Base-by-base conservation (phyloP, 2,329 filamentous ascomycete genomes). In the Neonectria ditissima region DNA sequence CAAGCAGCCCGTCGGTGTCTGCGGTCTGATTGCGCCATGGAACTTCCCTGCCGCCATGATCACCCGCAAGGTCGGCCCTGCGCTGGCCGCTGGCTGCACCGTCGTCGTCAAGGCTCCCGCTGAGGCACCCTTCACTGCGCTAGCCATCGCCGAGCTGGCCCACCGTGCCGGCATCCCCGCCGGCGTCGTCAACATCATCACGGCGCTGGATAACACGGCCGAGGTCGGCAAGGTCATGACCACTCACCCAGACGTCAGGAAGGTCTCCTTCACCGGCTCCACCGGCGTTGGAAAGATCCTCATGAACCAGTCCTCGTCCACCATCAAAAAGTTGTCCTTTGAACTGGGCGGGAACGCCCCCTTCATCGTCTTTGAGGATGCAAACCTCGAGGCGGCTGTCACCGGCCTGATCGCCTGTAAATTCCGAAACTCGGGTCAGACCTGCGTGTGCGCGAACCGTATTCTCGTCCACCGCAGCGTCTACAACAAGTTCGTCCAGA, bases 181-280 rank as follows among this genome's bases (percentile, higher is more conserved):
- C 70, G 94, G 94, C 44, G 94, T 97, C 1, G 87, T 97, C 65
- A 97, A 97, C 80, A 83, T 97, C 65, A 84, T 97, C 59, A 96
- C 93, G 2, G 86, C 92, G 0, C 79, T 91, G 5, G 81, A 90
- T 55, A 95, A 97, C 79, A 97, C 93, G 0, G 84, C 89, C 20
- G 88, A 90, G 70, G 87, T 97, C 6, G 94, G 94, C 59, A 83
- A 90, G 76, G 81, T 88, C 43, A 56, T 78, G 22, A 75, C 75
- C 4, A 77, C 72, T 4, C 74, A 77, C 34, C 73, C 74, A 0
- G 55, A 66, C 13, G 81, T 93, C 69, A 89, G 88, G 75, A 92
- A 93, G 77, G 84, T 92, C 26, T 91, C 89, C 5, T 93, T 93
- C 74, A 93, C 91, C 1, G 91, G 91, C 20, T 92, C 66, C 13